Evolutionary conservation across 2,329 filamentous ascomycete species (phyloP).

Genomic region (Calycina herbarum): DNA sequence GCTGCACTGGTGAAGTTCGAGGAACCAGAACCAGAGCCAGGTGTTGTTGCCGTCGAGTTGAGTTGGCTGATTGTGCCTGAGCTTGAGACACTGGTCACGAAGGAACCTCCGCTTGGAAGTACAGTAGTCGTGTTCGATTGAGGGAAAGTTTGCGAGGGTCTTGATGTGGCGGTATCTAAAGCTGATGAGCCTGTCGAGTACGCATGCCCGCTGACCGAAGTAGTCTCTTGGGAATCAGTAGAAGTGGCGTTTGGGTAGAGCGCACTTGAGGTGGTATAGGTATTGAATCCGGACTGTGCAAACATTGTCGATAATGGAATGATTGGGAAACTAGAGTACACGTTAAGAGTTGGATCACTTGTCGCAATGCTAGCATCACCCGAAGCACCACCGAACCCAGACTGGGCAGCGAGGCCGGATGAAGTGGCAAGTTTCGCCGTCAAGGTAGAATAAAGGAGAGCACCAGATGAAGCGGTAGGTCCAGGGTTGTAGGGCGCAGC

Average conservation of each 20-base stretch:
- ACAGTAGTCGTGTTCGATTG: not conserved
- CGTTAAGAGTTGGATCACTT: constrained; percentile 18
- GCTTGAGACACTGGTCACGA: not conserved
- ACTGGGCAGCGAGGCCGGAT: constrained; percentile 5
- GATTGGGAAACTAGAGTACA: constrained; percentile 15
- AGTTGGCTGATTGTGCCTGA: not conserved
- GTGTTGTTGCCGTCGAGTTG: constrained; percentile 4
- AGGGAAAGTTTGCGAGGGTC: not conserved
- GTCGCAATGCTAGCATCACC: not conserved
- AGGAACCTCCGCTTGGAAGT: not conserved
- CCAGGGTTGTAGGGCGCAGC: not conserved
- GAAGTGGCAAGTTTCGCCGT: constrained; percentile 2
- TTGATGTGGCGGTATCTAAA: not conserved
- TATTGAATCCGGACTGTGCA: constrained; percentile 24
- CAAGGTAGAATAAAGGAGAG: not conserved
- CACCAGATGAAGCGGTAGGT: not conserved
- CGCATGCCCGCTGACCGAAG: not conserved
- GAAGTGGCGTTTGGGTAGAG: constrained; percentile 1
- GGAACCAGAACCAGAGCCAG: not conserved
- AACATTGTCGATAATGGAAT: constrained; percentile 17
- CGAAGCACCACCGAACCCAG: constrained; percentile 8
- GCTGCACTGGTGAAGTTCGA: not conserved
- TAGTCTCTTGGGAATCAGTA: not conserved
- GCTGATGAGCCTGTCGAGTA: not conserved
- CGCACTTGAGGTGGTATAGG: not conserved